These are phyloP conservation scores for Datura wrightii DNA, from an alignment of 257 asterid species.

Conservation along the genomic window DNA sequence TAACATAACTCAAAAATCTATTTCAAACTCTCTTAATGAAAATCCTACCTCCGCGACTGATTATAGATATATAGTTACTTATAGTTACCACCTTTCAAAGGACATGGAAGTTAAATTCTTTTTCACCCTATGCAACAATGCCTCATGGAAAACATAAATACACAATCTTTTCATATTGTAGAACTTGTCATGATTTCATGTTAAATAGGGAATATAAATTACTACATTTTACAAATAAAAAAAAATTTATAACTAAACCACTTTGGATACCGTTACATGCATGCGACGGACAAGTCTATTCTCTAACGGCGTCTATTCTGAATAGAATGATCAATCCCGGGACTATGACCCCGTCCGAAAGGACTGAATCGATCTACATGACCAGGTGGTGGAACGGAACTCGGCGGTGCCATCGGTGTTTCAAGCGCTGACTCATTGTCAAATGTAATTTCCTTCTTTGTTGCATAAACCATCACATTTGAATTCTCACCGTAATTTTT, in stretches of 20 bases:
- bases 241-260: background rate
- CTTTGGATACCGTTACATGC: background rate
- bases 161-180: too few relatives aligned
- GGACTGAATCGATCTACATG: constrained; percentile 39
- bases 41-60: too few relatives aligned
- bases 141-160: too few relatives aligned
- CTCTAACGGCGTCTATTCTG: background rate
- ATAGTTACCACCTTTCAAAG: too few relatives aligned
- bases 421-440: constrained; percentile 26
- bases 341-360: constrained; percentile 42
- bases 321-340: constrained; percentile 40
- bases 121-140: background rate
- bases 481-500: background rate
- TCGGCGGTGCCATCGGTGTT: constrained; percentile 38
- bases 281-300: background rate
- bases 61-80: too few relatives aligned
- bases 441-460: constrained; percentile 15
- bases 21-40: too few relatives aligned
- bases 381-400: constrained; percentile 47
- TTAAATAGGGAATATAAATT: background rate
- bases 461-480: background rate
- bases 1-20: too few relatives aligned
- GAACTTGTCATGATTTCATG: too few relatives aligned
- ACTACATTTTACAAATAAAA: background rate
- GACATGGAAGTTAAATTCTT: too few relatives aligned